Percentiles rank a stretch among this genome's conserved stretches.
Conservation (phyloP, 208 protist genomes). For the Leishmania aethiopica region DNA sequence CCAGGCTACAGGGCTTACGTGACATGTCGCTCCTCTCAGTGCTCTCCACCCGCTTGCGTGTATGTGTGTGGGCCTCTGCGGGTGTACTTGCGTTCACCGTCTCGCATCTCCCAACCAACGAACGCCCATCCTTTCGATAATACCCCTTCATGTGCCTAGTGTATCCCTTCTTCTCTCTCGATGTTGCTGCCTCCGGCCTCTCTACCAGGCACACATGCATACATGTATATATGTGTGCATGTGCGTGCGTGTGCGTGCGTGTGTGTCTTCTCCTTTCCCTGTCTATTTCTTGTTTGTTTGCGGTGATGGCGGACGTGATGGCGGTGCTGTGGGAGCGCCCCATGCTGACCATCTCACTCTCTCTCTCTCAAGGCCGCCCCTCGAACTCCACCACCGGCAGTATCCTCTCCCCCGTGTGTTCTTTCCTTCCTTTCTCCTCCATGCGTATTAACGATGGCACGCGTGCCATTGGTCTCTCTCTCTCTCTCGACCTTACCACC, state of each 20-base stretch:
- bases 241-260: not conserved
- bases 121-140: not conserved
- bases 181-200: not conserved
- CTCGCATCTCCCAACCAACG: not conserved
- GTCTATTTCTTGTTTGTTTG: not conserved
- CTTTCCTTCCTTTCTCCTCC: not conserved
- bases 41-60: not conserved
- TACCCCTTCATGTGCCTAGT: not conserved
- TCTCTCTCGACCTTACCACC: not conserved
- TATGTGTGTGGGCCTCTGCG: not conserved
- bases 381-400: too few species aligned
- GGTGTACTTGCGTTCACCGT: not conserved
- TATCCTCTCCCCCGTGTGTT: not conserved
- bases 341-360: not conserved
- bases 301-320: not conserved
- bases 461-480: not conserved
- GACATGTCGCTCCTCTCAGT: conserved; percentile 2
- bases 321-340: not conserved
- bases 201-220: not conserved
- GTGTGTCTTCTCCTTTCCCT: not conserved
- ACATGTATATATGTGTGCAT: conserved; percentile 1
- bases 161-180: not conserved
- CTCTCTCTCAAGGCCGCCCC: too few species aligned
- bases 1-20: not conserved
- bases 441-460: not conserved